Conservation (phyloP, 257 asterid species). For the Catharanthus roseus region DNA sequence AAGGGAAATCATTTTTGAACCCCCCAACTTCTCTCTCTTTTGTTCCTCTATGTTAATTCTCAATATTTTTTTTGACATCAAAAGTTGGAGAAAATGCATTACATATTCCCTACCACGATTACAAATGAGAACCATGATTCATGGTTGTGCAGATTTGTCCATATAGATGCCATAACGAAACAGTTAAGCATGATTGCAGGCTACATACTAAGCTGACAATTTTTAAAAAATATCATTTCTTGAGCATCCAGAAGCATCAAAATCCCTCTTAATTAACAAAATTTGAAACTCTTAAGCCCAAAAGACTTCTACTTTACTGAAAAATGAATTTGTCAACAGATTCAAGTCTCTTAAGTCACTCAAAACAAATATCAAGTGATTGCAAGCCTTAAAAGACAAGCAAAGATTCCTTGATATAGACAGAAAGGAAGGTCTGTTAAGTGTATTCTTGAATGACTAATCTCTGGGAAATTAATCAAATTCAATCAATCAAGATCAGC, state of each 20-base stretch:
- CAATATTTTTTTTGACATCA: neutral
- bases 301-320: neutral
- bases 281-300: too few relatives aligned
- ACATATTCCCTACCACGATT: neutral
- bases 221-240: neutral
- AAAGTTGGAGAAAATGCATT: neutral
- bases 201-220: neutral
- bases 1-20: neutral
- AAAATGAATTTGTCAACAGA: neutral
- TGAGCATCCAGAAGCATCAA: neutral
- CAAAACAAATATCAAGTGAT: neutral
- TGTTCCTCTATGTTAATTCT: neutral
- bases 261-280: too few relatives aligned
- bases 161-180: neutral
- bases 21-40: neutral
- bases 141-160: neutral
- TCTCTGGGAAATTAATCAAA: neutral
- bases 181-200: neutral
- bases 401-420: neutral
- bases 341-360: neutral
- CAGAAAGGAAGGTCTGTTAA: neutral
- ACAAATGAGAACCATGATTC: neutral
- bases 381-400: slow-evolving; percentile 2
- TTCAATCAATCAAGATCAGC: neutral
- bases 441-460: neutral